Evolutionary conservation across 306 rosid species (phyloP), one percentile per base, ranked within the genome.

Genomic region (Ormosia emarginata): DNA sequence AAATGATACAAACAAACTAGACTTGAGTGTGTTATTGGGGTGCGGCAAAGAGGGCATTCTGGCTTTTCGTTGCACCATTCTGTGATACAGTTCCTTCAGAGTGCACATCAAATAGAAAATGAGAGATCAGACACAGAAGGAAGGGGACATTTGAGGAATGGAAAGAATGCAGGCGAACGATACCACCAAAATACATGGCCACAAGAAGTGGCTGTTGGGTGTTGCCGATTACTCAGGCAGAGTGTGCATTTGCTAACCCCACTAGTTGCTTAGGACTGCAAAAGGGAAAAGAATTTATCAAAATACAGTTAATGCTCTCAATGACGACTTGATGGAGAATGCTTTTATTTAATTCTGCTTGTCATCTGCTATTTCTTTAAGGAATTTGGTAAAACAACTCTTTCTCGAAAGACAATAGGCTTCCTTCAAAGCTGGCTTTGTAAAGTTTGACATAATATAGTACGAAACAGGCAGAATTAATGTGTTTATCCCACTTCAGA

Each of bases 41-140:
- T 89, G 59, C 99, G 97, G 88, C 99, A 93, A 63, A 95, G 98
- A 37, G 99, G 98, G 80, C 98, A 95, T 88, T 95, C 98, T n/a
- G 96, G 98, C 86, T 95, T 95, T 86, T 95, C 99, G 17, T 95
- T 95, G 91, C 99, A 93, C 99, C 99, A 95, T 84, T 95, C 96
- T 85, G 93, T 92, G 15, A 96, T 89, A 86, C 97, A 93, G 80
- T 81, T 93, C 98, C 99, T 95, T 82, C 83, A 81, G 11, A 37
- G 30, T 86, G 36, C 39, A 65, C 6, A 67, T 72, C 52, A 76
- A 66, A 75, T 32, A 59, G 15, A 44, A 53, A 33, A 78, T 33
- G 71, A 36, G 85, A 53, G 62, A 74, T 24, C 37, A 34, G 13
- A 78, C 24, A 24, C 24, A 24, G 24, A 55, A n/a, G 33, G 0